These are phyloP conservation scores for Inosperma sp. DNA, from an alignment of 768 basidiomycete species.

Conservation along the genomic window DNA sequence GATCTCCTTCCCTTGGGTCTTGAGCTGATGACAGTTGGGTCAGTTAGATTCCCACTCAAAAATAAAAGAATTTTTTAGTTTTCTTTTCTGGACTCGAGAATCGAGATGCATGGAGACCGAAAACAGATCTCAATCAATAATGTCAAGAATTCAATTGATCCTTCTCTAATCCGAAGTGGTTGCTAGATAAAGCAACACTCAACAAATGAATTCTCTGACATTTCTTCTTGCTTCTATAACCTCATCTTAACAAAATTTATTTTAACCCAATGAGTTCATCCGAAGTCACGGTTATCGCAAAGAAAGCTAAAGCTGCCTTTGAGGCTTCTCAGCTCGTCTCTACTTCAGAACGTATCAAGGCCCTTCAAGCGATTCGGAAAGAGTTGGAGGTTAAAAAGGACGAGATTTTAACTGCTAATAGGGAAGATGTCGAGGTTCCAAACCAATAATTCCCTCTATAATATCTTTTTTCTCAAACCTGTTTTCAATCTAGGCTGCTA, in stretches of 20 bases:
- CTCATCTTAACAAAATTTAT: too few relatives aligned
- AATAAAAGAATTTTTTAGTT: neutral
- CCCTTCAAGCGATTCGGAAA: slow-evolving; percentile 63
- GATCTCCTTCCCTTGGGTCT: too few relatives aligned
- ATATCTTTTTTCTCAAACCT: slow-evolving; percentile 1
- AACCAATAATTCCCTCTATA: slow-evolving; percentile 14
- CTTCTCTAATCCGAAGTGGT: neutral
- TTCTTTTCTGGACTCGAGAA: neutral
- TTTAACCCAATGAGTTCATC: too few relatives aligned
- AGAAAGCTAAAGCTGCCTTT: slow-evolving; percentile 77
- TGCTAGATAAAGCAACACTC: neutral
- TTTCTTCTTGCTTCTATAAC: neutral
- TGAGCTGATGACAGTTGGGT: too few relatives aligned
- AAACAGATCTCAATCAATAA: neutral
- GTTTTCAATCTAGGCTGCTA: slow-evolving; percentile 53
- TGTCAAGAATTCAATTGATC: neutral
- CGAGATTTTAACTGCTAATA: slow-evolving; percentile 77
- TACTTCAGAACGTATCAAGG: slow-evolving; percentile 60
- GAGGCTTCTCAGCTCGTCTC: slow-evolving; percentile 80
- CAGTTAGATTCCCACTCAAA: too few relatives aligned
- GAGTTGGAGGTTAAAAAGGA: slow-evolving; percentile 62
- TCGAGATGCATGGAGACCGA: neutral
- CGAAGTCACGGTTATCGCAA: too few relatives aligned
- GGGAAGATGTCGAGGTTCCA: slow-evolving; percentile 77
- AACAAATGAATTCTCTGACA: slow-evolving; percentile 1